Evolutionary conservation across 768 basidiomycete species (phyloP), one percentile per base, ranked within the genome.

Genomic region (Leucocoprinus leucothites): DNA sequence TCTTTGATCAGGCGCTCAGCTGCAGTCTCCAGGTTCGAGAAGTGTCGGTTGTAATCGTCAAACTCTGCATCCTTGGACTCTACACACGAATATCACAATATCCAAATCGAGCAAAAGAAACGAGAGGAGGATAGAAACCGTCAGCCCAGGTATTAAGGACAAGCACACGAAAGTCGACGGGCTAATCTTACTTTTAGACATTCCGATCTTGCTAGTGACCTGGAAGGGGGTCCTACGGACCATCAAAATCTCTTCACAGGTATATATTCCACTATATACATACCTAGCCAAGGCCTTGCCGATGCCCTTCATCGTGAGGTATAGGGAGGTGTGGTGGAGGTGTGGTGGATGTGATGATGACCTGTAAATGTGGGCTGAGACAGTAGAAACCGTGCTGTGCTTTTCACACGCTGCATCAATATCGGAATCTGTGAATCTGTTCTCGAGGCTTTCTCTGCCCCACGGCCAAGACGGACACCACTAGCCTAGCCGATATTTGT

Each of bases 1-100:
- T 99, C 95, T 75, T 98, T 98, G 63, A 94, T 71, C 55, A 98
- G 74, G 74, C 94, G 94, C 67, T 95, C 94, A 0, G 89, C 82
- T 22, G 89, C 86, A 48, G 80, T 71, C 71, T 98, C 94, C 60
- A 98, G 75, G 3, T 79, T 65, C 9, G 79, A 69, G 69, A 97
- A 96, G 66, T 91, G 84, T 42, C 86, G 80, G 59, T 85, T 80
- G 61, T 85, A 89, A 57, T 94, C 92, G 61, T 96, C 91, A 71
- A 94, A 96, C 67, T 95, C 93, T 18, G 89, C 82, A 74, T 95
- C 94, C 63, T 69, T 76, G 3, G 92, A 92, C 71, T 88, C 92
- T 82, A 57, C 24, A 41, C 3, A 3, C 16, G 11, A n/a, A n/a
- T 4, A 11, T 11, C 38, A 38, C 38, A 38, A 13, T 3, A n/a